phyloP scores from a whole-genome alignment of 179 eudicot genomes.

The Spinacia oleracea region DNA sequence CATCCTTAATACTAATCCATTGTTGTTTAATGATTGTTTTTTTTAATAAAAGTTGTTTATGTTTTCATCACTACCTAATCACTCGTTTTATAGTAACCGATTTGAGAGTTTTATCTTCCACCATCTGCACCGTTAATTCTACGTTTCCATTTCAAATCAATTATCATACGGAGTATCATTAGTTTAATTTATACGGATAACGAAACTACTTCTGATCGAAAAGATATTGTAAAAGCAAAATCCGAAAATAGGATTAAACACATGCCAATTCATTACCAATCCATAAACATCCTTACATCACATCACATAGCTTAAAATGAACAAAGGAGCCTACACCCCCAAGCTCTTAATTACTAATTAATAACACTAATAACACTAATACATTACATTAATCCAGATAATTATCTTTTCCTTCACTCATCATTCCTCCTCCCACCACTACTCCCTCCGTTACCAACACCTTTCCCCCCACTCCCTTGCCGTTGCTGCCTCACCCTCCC shows the following conservation, averaged over 20 bases:
- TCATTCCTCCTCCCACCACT: neutral
- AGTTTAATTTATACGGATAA: no score
- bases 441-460: conserved; percentile 16
- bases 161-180: no score
- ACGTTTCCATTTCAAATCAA: no score
- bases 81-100: no score
- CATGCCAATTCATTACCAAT: conserved; percentile 14
- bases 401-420: neutral
- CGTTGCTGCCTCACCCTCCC: conserved; percentile 28
- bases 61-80: neutral
- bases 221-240: no score
- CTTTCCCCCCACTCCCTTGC: conserved; percentile 12
- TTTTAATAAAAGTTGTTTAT: no score
- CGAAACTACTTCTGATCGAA: no score
- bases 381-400: neutral
- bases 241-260: neutral
- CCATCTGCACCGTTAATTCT: no score
- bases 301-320: neutral
- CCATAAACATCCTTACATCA: conserved; percentile 1
- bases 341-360: no score
- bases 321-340: conserved; percentile 13
- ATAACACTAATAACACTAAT: no score
- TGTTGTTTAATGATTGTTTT: neutral
- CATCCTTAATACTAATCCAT: neutral
- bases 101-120: no score